These are phyloP conservation scores for Arthroderma sp. DNA, from an alignment of 2,329 filamentous ascomycete genomes.

Conservation along the genomic window DNA sequence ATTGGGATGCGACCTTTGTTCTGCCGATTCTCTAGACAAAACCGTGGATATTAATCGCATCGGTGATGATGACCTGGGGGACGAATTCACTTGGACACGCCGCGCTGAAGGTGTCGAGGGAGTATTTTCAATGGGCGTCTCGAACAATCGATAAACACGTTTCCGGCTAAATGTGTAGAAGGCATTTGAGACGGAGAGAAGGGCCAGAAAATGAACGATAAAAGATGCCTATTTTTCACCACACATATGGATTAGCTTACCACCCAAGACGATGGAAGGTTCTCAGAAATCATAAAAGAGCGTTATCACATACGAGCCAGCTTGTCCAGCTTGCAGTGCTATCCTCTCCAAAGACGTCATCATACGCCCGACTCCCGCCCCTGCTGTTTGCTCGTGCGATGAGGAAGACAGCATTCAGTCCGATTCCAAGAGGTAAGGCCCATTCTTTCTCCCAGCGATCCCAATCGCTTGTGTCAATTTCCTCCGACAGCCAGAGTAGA, in stretches of 20 bases:
- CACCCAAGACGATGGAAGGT: not conserved
- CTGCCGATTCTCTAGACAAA: constrained; percentile 56
- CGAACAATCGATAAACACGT: constrained; percentile 82
- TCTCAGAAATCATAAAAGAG: not conserved
- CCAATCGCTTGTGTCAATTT: constrained; percentile 83
- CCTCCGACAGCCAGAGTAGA: constrained; percentile 79
- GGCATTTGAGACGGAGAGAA: constrained; percentile 60
- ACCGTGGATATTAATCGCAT: constrained; percentile 59
- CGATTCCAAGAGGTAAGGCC: constrained; percentile 61
- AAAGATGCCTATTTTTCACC: constrained; percentile 45
- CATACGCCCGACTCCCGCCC: constrained; percentile 38
- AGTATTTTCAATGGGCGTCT: constrained; percentile 62
- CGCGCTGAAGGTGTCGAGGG: constrained; percentile 74
- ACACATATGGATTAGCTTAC: constrained; percentile 8
- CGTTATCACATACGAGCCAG: constrained; percentile 42
- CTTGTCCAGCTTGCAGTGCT: constrained; percentile 51
- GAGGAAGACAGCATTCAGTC: constrained; percentile 65
- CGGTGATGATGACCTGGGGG: constrained; percentile 64
- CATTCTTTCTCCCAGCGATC: constrained; percentile 62
- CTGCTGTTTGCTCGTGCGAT: constrained; percentile 68
- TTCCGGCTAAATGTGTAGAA: constrained; percentile 69
- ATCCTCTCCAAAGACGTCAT: constrained; percentile 76
- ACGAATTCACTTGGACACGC: constrained; percentile 77
- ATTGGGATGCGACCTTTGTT: constrained; percentile 64
- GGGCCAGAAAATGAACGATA: constrained; percentile 54